Percentiles rank a stretch among this genome's conserved stretches.
These are phyloP conservation scores for Nepenthes gracilis DNA, from an alignment of 148 eudicot genomes.

Conservation along the genomic window DNA sequence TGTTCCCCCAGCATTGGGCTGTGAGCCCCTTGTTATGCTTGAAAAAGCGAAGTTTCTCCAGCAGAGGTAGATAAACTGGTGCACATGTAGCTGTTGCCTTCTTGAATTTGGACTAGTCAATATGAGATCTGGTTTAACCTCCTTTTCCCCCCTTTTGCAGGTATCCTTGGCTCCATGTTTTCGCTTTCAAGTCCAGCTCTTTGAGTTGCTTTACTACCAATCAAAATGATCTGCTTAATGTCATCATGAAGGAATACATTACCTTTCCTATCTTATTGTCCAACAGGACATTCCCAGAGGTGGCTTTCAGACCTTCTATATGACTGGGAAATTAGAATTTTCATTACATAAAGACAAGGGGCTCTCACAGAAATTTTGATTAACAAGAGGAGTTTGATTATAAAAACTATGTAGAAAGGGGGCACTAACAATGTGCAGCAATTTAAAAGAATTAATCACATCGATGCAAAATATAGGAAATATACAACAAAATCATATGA, in stretches of 20 bases:
- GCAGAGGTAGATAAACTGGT: conserved; percentile 54
- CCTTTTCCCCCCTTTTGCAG: conserved; percentile 19
- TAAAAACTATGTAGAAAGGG: no score
- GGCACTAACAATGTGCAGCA: no score
- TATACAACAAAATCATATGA: no score
- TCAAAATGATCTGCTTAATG: conserved; percentile 19
- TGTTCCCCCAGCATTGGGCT: conserved; percentile 18
- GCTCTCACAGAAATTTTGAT: no score
- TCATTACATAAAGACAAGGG: not conserved
- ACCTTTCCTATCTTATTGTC: conserved; percentile 69
- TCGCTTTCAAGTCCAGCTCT: conserved; percentile 50
- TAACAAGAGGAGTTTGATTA: no score
- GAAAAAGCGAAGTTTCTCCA: conserved; percentile 70
- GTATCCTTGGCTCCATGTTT: conserved; percentile 58
- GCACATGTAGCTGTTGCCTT: conserved; percentile 9
- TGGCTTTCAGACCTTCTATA: conserved; percentile 11
- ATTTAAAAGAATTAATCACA: no score
- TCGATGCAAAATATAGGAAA: no score
- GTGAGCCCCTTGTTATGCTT: conserved; percentile 22
- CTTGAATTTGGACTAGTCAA: conserved; percentile 1
- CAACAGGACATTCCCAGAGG: conserved; percentile 56
- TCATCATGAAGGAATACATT: conserved; percentile 49
- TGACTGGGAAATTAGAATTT: not conserved
- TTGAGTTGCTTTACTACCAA: conserved; percentile 22
- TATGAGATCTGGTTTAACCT: not conserved